phyloP scores from a whole-genome alignment of 2,329 filamentous ascomycete species.

The Hypoxylon sp. region DNA sequence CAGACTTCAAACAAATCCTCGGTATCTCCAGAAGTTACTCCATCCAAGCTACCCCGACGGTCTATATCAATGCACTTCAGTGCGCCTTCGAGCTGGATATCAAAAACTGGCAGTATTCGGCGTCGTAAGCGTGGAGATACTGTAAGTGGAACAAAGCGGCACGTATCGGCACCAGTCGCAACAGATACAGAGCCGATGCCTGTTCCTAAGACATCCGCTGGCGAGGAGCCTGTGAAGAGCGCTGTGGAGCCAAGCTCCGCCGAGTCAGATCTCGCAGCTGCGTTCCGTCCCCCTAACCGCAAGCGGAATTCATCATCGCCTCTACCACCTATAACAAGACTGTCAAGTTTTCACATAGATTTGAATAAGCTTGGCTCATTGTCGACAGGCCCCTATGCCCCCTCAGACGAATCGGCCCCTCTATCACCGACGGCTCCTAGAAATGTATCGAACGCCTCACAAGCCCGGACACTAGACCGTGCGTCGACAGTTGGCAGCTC shows the following conservation, averaged over 20 bases:
- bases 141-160: slow-evolving; percentile 60
- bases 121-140: slow-evolving; percentile 65
- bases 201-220: slow-evolving; percentile 44
- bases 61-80: slow-evolving; percentile 72
- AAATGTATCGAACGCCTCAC: slow-evolving; percentile 48
- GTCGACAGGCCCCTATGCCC: slow-evolving; percentile 55
- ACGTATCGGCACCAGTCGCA: slow-evolving; percentile 65
- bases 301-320: slow-evolving; percentile 67
- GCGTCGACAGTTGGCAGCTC: slow-evolving; percentile 77
- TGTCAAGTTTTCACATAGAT: slow-evolving; percentile 69
- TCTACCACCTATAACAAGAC: slow-evolving; percentile 64
- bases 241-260: slow-evolving; percentile 46
- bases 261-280: slow-evolving; percentile 51
- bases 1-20: slow-evolving; percentile 45
- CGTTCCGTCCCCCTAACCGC: slow-evolving; percentile 50
- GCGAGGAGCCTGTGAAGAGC: slow-evolving; percentile 48
- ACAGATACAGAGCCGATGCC: slow-evolving; percentile 45
- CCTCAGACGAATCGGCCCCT: slow-evolving; percentile 39
- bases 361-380: slow-evolving; percentile 61
- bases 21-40: slow-evolving; percentile 55
- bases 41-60: slow-evolving; percentile 61
- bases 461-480: slow-evolving; percentile 60
- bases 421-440: slow-evolving; percentile 41
- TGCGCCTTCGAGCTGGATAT: slow-evolving; percentile 68
- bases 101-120: slow-evolving; percentile 68